phyloP scores from a whole-genome alignment of 129 eudicot species.

The Flaveria brownii region DNA sequence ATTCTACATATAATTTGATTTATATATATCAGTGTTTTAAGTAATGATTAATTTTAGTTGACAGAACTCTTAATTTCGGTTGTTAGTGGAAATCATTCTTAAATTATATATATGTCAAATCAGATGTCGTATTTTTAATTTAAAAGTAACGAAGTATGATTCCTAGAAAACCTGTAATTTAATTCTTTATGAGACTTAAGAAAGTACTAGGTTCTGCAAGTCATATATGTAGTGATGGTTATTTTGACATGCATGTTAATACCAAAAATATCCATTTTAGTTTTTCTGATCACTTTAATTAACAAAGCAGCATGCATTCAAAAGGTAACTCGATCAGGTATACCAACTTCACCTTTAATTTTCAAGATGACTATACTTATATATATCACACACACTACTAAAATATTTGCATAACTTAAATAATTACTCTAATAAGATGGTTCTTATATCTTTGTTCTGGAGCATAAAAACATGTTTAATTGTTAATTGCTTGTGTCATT shows the following conservation, averaged over 20 bases:
- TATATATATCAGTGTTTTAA: not conserved
- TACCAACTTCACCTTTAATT: too few relatives aligned
- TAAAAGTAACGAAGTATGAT: not conserved
- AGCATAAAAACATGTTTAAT: too few relatives aligned
- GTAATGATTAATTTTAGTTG: not conserved
- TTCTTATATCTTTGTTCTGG: too few relatives aligned
- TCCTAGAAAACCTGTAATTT: constrained; percentile 1
- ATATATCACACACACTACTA: too few relatives aligned
- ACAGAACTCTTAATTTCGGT: not conserved
- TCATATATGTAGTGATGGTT: constrained; percentile 26
- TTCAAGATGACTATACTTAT: too few relatives aligned
- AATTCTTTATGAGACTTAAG: constrained; percentile 11
- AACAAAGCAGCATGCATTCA: constrained; percentile 27
- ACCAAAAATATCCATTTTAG: constrained; percentile 23
- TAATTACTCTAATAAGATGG: too few relatives aligned
- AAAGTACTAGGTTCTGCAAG: constrained; percentile 8
- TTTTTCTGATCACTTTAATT: constrained; percentile 26
- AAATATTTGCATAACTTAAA: too few relatives aligned
- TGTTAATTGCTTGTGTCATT: too few relatives aligned
- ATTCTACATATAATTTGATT: too few relatives aligned
- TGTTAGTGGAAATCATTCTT: not conserved
- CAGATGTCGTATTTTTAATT: not conserved
- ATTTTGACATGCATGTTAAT: constrained; percentile 25
- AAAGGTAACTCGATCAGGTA: constrained; percentile 13
- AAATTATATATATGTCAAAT: not conserved